Conservation (phyloP, 495 filamentous ascomycete species). For the Venustampulla echinocandica region DNA sequence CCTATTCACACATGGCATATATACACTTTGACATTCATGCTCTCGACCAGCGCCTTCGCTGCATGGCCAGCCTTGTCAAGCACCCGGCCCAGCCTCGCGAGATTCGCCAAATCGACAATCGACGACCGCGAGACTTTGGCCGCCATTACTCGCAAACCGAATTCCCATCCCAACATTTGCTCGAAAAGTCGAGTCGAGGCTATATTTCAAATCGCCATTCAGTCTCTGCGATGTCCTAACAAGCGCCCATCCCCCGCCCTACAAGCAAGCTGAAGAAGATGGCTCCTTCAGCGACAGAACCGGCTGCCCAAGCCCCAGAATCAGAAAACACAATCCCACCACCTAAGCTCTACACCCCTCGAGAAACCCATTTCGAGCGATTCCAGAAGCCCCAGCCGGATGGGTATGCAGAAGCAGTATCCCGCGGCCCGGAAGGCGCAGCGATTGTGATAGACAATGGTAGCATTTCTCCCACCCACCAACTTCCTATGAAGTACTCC, state of each 20-base stretch:
- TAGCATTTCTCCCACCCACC: constrained; percentile 27
- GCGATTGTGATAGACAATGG: constrained; percentile 99
- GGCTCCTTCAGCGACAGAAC: constrained; percentile 19
- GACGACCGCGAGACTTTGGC: not conserved
- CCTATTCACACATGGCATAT: no score
- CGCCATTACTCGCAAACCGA: constrained; percentile 5
- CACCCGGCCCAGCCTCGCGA: constrained; percentile 8
- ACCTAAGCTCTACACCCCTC: constrained; percentile 35
- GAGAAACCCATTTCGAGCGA: constrained; percentile 73
- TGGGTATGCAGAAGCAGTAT: constrained; percentile 53
- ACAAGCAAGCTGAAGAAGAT: constrained; percentile 7
- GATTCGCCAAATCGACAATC: not conserved
- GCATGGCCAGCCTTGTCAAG: constrained; percentile 7
- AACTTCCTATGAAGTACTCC: constrained; percentile 1
- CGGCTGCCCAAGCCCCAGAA: constrained; percentile 9
- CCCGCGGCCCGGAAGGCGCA: constrained; percentile 33
- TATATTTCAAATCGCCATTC: not conserved
- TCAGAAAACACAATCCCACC: constrained; percentile 12
- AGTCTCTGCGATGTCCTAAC: constrained; percentile 11
- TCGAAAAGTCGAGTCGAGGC: not conserved
- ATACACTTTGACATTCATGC: no score
- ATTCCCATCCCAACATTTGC: not conserved
- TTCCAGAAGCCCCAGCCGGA: constrained; percentile 58
- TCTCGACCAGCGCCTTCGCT: not conserved
- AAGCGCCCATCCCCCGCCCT: not conserved